Evolutionary conservation across 768 basidiomycete species (phyloP), one percentile per base, ranked within the genome.

Genomic region (Termitomyces sp.): DNA sequence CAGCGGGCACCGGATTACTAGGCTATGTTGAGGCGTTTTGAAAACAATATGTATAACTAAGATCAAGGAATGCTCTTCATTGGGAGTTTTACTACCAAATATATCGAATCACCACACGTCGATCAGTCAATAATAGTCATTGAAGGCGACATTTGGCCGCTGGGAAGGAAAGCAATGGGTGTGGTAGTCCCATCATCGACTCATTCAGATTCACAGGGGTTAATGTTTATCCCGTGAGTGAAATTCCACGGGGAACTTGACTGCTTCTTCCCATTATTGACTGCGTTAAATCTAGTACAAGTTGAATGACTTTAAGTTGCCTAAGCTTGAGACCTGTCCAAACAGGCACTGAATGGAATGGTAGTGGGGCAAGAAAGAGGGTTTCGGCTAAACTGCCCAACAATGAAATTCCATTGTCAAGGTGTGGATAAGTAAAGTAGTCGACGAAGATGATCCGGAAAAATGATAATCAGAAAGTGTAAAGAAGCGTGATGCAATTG

Each of bases 91-190:
- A 61, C 56, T 22, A 42, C 58, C 14, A 10, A 65, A 16, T 59
- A 58, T 52, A 40, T 50, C 22, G 49, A 58, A 10, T 8, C 38
- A 18, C 18, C 40, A n/a, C 38, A 40, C n/a, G 38, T 18, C 1
- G 7, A 40, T 40, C 38, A 40, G 16, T 42, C 9, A 20, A 20
- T 40, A 18, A 18, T 40, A 40, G 38, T 40, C 38, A 40, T 43
- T 75, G 55, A 62, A 58, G 35, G 56, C 62, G 28, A 51, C 63
- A 24, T 75, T 74, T 42, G 40, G 40, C 40, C n/a, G 40, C 7
- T 56, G 72, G 73, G 24, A 56, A 65, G 28, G 64, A 71, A 66
- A 68, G 12, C 59, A 57, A 4, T 73, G 67, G 64, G 66, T 62
- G 14, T 16, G 26, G 30, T 18, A 13, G 7, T 6, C 12, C 38